Base-by-base conservation (phyloP, 2,329 filamentous ascomycete species). In the Pleomassaria siparia region DNA sequence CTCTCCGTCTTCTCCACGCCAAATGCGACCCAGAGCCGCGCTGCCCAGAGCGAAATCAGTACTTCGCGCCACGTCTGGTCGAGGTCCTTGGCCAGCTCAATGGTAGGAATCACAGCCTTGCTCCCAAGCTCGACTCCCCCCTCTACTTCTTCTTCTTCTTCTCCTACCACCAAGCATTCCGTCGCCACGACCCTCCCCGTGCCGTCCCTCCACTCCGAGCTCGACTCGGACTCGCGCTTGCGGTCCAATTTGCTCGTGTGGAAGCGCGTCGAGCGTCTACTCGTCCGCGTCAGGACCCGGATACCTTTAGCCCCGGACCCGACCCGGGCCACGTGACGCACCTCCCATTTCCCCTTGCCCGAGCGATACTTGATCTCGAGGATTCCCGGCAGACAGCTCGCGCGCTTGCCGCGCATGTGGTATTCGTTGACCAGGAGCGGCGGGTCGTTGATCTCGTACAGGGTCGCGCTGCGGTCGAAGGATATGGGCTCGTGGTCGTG, bases 361-460 rank as follows among this genome's bases (percentile, higher is more conserved):
- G 57, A 42, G 0, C 54, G 43, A 30, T 52, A 60, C 13, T 56
- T 59, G 21, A 64, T 7, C 22, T 56, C 53, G 7, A 64, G 6
- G 4, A 51, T 42, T 29, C 60, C 59, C 6, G 53, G 57, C 9
- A 62, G 47, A 39, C 45, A 59, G 18, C 15, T 40, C 20, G 33
- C 12, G 18, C 30, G 44, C 33, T 53, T 56, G 20, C 62, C 60
- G 15, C 45, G 41, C 5, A 64, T 50, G 21, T 58, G 59, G 43
- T 53, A 59, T 21, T 62, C 56, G 32, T 63, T 57, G 24, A 46
- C 41, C 2, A 59, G 40, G 10, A 61, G 53, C 4, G 62, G 58
- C 11, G 58, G 59, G n/a, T 59, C 56, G 33, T 55, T 56, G n/a
- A 56, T 52, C 43, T 65, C 60, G 44, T 65, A 65, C 2, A 65